phyloP scores from a whole-genome alignment of 2,329 filamentous ascomycete genomes.

The Pleomassaria siparia region DNA sequence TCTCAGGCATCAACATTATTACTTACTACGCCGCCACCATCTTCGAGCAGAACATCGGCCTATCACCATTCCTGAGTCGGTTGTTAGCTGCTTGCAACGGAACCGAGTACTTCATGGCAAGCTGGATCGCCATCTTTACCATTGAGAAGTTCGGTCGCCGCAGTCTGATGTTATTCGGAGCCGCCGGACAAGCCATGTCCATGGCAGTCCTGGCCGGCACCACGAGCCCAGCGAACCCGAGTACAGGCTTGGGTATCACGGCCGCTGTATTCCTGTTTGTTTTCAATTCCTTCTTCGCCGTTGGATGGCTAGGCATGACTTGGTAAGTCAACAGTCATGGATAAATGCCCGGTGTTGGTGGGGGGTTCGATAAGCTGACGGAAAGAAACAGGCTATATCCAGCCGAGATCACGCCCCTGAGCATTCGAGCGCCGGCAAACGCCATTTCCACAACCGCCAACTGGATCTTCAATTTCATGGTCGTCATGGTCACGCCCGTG shows the following conservation, averaged over 20 bases:
- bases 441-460: constrained; percentile 85
- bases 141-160: constrained; percentile 44
- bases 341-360: constrained; percentile 10
- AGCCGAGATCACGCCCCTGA: constrained; percentile 86
- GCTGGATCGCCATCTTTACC: constrained; percentile 46
- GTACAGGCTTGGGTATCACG: constrained; percentile 35
- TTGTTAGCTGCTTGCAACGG: constrained; percentile 45
- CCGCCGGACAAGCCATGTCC: constrained; percentile 36
- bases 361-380: constrained; percentile 8
- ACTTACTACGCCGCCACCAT: constrained; percentile 45
- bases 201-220: constrained; percentile 40
- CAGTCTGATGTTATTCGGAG: constrained; percentile 43
- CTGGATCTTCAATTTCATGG: constrained; percentile 71
- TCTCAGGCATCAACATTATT: constrained; percentile 41
- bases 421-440: constrained; percentile 85
- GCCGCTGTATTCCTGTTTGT: constrained; percentile 82
- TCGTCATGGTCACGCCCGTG: constrained; percentile 67
- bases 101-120: constrained; percentile 46
- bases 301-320: constrained; percentile 75
- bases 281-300: constrained; percentile 90
- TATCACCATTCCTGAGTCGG: constrained; percentile 37
- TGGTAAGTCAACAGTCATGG: constrained; percentile 38
- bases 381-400: constrained; percentile 33
- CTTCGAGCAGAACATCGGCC: constrained; percentile 45
- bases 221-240: constrained; percentile 26